Percentiles rank a stretch among this genome's conserved stretches.
Conservation (phyloP, 78 protist species). For the Dictyostelium intermedium region DNA sequence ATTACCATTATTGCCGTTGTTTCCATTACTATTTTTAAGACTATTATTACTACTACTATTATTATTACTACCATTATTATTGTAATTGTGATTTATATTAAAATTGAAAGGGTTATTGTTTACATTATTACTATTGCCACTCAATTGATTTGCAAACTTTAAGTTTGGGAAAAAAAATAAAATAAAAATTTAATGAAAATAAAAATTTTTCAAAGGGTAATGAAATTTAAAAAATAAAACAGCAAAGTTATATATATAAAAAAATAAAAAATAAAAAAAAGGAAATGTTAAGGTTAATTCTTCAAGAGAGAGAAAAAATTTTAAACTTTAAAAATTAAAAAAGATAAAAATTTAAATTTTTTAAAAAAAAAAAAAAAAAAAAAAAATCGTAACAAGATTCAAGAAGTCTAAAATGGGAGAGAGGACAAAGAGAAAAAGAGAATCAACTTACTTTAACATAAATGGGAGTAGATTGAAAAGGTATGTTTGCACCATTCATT, state of each 20-base stretch:
- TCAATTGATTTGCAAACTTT: conserved; percentile 1
- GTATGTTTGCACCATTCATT: conserved; percentile 45
- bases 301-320: neutral
- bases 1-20: neutral
- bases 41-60: no score
- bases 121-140: neutral
- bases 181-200: neutral
- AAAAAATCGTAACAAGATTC: neutral
- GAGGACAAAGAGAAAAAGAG: neutral
- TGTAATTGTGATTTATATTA: neutral
- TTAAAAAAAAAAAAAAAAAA: no score
- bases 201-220: neutral
- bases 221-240: neutral
- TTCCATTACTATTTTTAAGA: neutral
- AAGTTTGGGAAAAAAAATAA: no score
- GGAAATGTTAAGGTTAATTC: neutral
- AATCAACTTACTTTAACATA: conserved; percentile 40
- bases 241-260: neutral
- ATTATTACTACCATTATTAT: neutral
- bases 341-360: neutral
- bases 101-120: neutral
- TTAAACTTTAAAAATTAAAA: neutral
- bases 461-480: conserved; percentile 27
- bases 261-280: neutral
- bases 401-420: neutral